These are phyloP conservation scores for Podospora australis DNA, from an alignment of 495 filamentous ascomycete genomes.

Conservation along the genomic window DNA sequence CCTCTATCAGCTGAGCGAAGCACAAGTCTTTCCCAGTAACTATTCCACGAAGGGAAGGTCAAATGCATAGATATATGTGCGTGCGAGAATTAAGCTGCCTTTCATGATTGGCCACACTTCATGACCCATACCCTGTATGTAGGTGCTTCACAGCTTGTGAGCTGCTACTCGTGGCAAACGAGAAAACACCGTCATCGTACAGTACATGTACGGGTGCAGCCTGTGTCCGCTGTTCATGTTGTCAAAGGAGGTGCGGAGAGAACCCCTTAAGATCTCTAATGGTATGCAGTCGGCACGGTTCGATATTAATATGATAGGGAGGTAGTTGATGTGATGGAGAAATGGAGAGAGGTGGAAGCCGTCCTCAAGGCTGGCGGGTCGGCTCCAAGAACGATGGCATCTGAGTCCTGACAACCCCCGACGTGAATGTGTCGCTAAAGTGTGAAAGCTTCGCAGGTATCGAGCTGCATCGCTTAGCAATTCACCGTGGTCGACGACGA, in stretches of 20 bases:
- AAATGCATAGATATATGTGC: conserved; percentile 7
- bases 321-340: conserved; percentile 10
- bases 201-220: conserved; percentile 3
- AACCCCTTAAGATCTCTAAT: conserved; percentile 6
- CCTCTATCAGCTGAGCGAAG: neutral
- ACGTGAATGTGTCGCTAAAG: too few relatives aligned
- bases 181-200: conserved; percentile 1
- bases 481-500: too few relatives aligned
- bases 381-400: too few relatives aligned
- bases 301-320: conserved; percentile 29
- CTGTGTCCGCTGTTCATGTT: conserved; percentile 6
- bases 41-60: conserved; percentile 21
- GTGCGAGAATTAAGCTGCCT: neutral
- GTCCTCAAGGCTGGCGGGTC: too few relatives aligned
- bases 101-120: too few relatives aligned
- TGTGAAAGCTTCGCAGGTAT: too few relatives aligned
- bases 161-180: neutral
- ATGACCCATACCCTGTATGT: too few relatives aligned
- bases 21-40: conserved; percentile 7
- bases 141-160: conserved; percentile 1
- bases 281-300: conserved; percentile 22
- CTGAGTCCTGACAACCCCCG: too few relatives aligned
- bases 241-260: too few relatives aligned
- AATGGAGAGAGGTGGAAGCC: conserved; percentile 5
- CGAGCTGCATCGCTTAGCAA: too few relatives aligned